Percentiles rank a stretch among this genome's conserved stretches.
Evolutionary conservation across 768 basidiomycete genomes (phyloP).

Genomic region (Psilocybe azurescens): DNA sequence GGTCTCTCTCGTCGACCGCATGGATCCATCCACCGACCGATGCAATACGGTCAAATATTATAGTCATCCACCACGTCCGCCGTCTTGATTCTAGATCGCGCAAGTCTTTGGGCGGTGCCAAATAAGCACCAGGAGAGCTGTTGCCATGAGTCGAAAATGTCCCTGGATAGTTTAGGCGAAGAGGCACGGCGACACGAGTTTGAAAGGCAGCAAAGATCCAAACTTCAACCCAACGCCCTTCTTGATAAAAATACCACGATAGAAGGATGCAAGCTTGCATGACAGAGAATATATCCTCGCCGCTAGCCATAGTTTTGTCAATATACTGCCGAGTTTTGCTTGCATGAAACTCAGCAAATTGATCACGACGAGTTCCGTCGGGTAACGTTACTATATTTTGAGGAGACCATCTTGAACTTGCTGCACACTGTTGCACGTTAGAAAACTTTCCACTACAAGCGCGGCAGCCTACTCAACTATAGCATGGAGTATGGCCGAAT

Average conservation of each 20-base stretch:
- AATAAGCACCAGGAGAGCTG: slow-evolving; percentile 77
- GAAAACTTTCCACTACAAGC: slow-evolving; percentile 6
- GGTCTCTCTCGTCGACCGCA: slow-evolving; percentile 80
- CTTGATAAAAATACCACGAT: slow-evolving; percentile 92
- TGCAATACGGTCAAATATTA: slow-evolving; percentile 83
- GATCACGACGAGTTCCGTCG: slow-evolving; percentile 80
- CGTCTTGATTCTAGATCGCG: slow-evolving; percentile 80
- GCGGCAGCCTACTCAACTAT: slow-evolving; percentile 62
- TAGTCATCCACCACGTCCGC: slow-evolving; percentile 92
- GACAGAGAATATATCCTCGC: slow-evolving; percentile 85
- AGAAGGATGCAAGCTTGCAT: slow-evolving; percentile 87
- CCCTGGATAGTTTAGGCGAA: slow-evolving; percentile 86
- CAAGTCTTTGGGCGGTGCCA: slow-evolving; percentile 78
- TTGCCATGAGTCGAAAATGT: slow-evolving; percentile 75
- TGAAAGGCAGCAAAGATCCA: slow-evolving; percentile 92
- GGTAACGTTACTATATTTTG: slow-evolving; percentile 68
- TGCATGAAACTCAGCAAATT: slow-evolving; percentile 87
- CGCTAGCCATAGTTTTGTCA: slow-evolving; percentile 89
- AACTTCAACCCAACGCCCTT: slow-evolving; percentile 89
- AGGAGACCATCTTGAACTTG: slow-evolving; percentile 83
- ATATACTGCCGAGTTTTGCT: slow-evolving; percentile 88
- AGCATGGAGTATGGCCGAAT: slow-evolving; percentile 89
- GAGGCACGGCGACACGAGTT: slow-evolving; percentile 79
- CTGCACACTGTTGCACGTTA: slow-evolving; percentile 63
- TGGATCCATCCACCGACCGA: slow-evolving; percentile 88